Evolutionary conservation across 106 monocot species (phyloP).

Genomic region (Platanthera zijinensis): DNA sequence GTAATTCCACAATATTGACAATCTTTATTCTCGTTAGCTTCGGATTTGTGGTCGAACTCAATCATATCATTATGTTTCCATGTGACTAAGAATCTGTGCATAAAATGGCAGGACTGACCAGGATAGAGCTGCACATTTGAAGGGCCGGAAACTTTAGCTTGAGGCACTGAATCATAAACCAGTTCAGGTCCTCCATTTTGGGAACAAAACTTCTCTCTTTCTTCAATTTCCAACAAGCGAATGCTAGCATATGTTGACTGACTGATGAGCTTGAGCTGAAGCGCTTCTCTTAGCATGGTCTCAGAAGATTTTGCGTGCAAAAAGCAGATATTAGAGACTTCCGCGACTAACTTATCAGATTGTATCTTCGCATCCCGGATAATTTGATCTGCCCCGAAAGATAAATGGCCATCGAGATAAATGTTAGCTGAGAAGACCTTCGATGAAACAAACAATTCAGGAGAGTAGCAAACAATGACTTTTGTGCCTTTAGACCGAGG

Average conservation of each 20-base stretch:
- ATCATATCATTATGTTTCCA: slow-evolving; percentile 28
- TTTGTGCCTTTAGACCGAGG: slow-evolving; percentile 78
- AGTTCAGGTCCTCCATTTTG: slow-evolving; percentile 13
- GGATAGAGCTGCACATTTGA: slow-evolving; percentile 25
- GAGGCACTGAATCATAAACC: background rate
- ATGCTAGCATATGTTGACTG: slow-evolving; percentile 55
- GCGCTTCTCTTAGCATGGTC: slow-evolving; percentile 54
- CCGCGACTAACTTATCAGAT: slow-evolving; percentile 16
- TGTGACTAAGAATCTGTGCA: slow-evolving; percentile 72
- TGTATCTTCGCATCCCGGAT: slow-evolving; percentile 26
- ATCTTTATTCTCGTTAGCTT: slow-evolving; percentile 10
- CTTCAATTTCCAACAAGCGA: slow-evolving; percentile 48
- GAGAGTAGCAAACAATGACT: slow-evolving; percentile 46
- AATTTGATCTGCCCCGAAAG: slow-evolving; percentile 40
- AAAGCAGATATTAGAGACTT: slow-evolving; percentile 34
- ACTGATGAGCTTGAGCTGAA: slow-evolving; percentile 48
- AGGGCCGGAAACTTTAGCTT: slow-evolving; percentile 9
- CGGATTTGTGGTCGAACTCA: background rate
- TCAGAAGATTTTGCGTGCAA: slow-evolving; percentile 35
- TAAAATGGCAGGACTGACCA: slow-evolving; percentile 56
- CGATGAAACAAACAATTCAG: slow-evolving; percentile 37
- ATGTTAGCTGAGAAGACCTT: slow-evolving; percentile 10
- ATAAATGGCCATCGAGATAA: slow-evolving; percentile 10
- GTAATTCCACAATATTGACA: slow-evolving; percentile 42
- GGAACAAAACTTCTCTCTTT: slow-evolving; percentile 40